A percentile compares a stretch with the other conserved stretches of the same genome.
Conservation (phyloP, 257 asterid species). For the Nicotiana obtusifolia region DNA sequence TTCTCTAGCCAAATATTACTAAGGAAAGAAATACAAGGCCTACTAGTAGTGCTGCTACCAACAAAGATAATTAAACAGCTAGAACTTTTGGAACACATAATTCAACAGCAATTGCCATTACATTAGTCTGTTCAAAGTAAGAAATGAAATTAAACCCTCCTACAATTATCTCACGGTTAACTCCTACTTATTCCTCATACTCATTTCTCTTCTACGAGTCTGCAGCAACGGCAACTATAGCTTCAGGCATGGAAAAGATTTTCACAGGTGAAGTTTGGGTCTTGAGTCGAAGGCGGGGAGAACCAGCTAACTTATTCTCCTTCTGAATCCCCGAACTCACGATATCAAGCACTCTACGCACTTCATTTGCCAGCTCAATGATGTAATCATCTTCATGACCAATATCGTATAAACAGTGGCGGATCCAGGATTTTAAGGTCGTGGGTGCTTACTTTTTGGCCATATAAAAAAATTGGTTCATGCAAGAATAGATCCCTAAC, state of each 20-base stretch:
- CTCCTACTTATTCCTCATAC: neutral
- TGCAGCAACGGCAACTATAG: slow-evolving; percentile 25
- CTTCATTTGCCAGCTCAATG: slow-evolving; percentile 80
- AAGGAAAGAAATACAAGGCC: neutral
- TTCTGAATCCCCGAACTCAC: slow-evolving; percentile 23
- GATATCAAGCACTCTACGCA: slow-evolving; percentile 50
- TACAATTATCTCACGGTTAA: neutral
- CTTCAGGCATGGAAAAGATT: slow-evolving; percentile 42
- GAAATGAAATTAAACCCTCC: neutral
- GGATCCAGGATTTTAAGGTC: too few relatives aligned
- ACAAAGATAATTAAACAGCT: neutral
- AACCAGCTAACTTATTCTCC: slow-evolving; percentile 30
- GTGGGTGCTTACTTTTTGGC: too few relatives aligned
- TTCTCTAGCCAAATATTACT: neutral
- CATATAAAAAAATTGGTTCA: too few relatives aligned
- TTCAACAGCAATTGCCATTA: neutral
- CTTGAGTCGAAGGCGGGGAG: slow-evolving; percentile 27
- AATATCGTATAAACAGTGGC: too few relatives aligned
- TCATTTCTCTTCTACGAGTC: slow-evolving; percentile 12
- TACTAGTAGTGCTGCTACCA: neutral
- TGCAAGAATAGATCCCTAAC: too few relatives aligned
- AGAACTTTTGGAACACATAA: neutral
- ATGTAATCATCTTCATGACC: slow-evolving; percentile 76
- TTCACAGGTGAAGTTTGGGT: slow-evolving; percentile 36
- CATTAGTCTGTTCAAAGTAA: neutral